phyloP scores from a whole-genome alignment of 441 rosid species.

The Bocquillonia castaneifolia region DNA sequence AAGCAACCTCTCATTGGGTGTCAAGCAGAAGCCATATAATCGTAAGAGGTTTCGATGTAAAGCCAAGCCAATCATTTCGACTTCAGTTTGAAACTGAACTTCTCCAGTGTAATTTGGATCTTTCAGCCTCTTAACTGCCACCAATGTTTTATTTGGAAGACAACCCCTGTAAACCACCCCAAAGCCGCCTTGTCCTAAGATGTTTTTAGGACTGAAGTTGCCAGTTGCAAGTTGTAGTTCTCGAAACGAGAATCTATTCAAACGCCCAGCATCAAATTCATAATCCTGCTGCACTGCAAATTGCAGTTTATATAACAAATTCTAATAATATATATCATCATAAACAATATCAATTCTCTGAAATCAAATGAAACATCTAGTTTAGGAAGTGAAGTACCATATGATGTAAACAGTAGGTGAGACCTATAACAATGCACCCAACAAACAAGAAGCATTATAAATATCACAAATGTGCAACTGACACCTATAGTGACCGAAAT shows the following conservation, averaged over 20 bases:
- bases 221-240: constrained; percentile 72
- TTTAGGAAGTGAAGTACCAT: constrained; percentile 44
- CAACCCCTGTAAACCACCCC: constrained; percentile 90
- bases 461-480: constrained; percentile 61
- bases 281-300: constrained; percentile 80
- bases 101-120: constrained; percentile 89
- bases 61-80: constrained; percentile 93
- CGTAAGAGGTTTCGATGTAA: constrained; percentile 80
- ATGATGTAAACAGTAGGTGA: constrained; percentile 46
- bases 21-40: constrained; percentile 85
- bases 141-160: constrained; percentile 59
- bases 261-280: constrained; percentile 70
- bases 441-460: constrained; percentile 56
- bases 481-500: constrained; percentile 59
- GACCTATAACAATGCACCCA: constrained; percentile 83
- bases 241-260: constrained; percentile 75
- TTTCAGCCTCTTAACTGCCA: constrained; percentile 84
- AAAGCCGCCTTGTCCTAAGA: constrained; percentile 86
- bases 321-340: background rate
- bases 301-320: constrained; percentile 16
- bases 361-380: constrained; percentile 1
- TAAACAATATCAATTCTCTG: background rate
- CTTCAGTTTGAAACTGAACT: constrained; percentile 92
- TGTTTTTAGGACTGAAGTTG: constrained; percentile 67
- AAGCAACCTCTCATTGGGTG: constrained; percentile 68